Base-by-base conservation (phyloP, 1,284 basidiomycete genomes). In the Xerocomus nothofagi region DNA sequence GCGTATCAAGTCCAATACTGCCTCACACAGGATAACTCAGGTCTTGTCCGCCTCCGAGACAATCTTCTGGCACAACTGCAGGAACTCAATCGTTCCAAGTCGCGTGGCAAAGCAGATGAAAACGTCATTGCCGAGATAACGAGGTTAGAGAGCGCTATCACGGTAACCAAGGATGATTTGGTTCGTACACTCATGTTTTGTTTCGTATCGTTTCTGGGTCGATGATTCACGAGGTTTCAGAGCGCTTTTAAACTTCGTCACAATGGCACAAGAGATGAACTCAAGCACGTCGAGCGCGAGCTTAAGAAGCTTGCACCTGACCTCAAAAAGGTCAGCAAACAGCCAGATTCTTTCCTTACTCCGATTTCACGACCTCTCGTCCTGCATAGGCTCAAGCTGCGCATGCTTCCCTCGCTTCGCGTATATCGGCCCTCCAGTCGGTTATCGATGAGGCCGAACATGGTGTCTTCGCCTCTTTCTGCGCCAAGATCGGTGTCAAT, bases 101-200 rank as follows among this genome's bases (percentile, higher is more conserved):
- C 92, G 1, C 82, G 86, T 24, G 80, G 82, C 5, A 89, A 88
- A 64, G 86, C 82, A 2, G 94, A 97, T 58, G 94, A 98, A 50
- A 79, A 78, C 29, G 73, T 95, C 10, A 72, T 88, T 11, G 79
- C 83, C 18, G 85, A 92, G 58, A 85, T 98, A 54, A 81, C 81
- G 6, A 80, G 91, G 11, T 71, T 95, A 5, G 91, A 98, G 62
- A 82, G 88, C 0, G 79, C 85, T 27, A 74, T 87, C 8, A 77
- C 79, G 1, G 77, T 93, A 3, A 80, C 84, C 2, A 82, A 80
- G 56, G 95, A 98, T 64, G 94, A 98, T 65, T 71, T 93, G 60
- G 92, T 93, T 56, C 51, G 81, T 69, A 49, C 23, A 27, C 11
- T 15, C 27, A 27, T 3, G 3, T 5, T 30, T 48, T 20, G 9